Conservation (phyloP, 441 rosid genomes). For the Aleurites moluccanus region DNA sequence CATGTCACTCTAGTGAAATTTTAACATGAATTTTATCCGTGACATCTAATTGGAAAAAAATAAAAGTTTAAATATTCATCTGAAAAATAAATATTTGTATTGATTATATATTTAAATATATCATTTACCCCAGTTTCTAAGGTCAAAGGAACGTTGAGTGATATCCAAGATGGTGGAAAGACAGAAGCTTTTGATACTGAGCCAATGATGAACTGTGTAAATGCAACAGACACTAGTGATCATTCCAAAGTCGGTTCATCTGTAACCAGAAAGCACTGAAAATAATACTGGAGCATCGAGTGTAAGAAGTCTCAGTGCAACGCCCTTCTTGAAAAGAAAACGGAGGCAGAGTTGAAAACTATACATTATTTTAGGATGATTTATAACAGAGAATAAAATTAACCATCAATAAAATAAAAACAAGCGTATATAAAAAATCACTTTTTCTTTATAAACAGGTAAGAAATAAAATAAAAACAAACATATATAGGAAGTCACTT, state of each 20-base stretch:
- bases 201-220: conserved; percentile 18
- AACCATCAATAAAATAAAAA: too few species aligned
- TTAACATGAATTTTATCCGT: too few species aligned
- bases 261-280: conserved; percentile 21
- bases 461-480: too few species aligned
- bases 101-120: too few species aligned
- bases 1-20: too few species aligned
- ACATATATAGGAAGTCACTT: too few species aligned
- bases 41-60: conserved; percentile 9
- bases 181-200: conserved; percentile 13
- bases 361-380: background rate
- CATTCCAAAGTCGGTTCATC: conserved; percentile 19
- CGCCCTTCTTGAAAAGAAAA: conserved; percentile 80
- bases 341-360: conserved; percentile 49
- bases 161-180: conserved; percentile 13
- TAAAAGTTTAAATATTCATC: too few species aligned
- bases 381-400: too few species aligned
- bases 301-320: conserved; percentile 50
- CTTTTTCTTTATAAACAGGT: too few species aligned
- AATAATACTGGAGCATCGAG: conserved; percentile 22
- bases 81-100: too few species aligned
- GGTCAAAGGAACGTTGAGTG: conserved; percentile 14
- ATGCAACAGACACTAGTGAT: conserved; percentile 23
- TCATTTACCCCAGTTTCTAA: too few species aligned
- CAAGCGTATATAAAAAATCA: too few species aligned